A percentile compares a stretch with the other conserved stretches of the same genome.
phyloP scores from a whole-genome alignment of 768 basidiomycete genomes.

The Suillus placidus region DNA sequence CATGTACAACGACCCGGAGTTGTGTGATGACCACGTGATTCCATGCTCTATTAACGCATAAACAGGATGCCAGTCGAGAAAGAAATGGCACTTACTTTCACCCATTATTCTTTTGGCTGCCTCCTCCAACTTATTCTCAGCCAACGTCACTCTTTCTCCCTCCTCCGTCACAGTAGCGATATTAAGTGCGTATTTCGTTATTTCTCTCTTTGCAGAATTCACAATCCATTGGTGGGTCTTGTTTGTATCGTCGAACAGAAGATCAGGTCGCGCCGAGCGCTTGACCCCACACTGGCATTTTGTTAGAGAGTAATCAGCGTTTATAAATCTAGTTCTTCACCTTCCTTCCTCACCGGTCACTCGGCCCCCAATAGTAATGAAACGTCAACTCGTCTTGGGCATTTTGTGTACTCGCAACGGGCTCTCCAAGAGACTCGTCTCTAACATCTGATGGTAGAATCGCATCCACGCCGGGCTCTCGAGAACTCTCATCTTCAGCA shows the following conservation, averaged over 20 bases:
- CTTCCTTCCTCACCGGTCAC: background rate
- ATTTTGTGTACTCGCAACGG: background rate
- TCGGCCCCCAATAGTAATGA: background rate
- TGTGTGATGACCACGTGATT: background rate
- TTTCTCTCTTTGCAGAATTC: background rate
- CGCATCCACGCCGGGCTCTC: background rate
- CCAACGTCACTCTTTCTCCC: background rate
- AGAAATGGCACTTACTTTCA: background rate
- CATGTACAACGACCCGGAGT: background rate
- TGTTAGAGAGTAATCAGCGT: too few relatives aligned
- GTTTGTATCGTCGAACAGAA: too few relatives aligned
- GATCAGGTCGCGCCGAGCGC: too few relatives aligned
- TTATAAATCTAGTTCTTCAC: background rate
- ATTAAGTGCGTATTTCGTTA: background rate
- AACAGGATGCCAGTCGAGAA: background rate
- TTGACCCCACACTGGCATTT: too few relatives aligned
- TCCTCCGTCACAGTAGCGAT: background rate
- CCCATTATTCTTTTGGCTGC: background rate
- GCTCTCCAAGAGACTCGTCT: background rate
- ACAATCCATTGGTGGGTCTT: background rate
- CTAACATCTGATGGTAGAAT: too few relatives aligned
- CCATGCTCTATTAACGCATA: background rate
- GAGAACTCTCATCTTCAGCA: background rate
- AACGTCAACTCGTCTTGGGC: background rate
- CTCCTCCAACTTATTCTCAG: background rate